Percentiles rank a stretch among this genome's conserved stretches.
Evolutionary conservation across 306 rosid genomes (phyloP).

Genomic region (Ziziphus jujuba): DNA sequence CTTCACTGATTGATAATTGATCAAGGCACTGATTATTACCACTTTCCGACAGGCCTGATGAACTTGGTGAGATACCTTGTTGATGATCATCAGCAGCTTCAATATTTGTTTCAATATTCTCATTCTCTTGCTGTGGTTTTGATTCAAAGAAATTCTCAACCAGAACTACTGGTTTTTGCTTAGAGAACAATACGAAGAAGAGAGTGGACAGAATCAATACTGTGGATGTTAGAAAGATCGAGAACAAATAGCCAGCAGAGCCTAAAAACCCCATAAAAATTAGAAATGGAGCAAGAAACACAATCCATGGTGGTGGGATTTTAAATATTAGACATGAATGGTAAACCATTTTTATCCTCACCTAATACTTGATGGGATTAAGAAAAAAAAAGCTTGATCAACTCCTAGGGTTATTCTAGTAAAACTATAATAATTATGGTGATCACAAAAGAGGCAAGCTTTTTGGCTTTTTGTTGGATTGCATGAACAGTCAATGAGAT

Average conservation of each 20-base stretch:
- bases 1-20: constrained; percentile 46
- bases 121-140: constrained; percentile 21
- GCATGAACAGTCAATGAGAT: constrained; percentile 23
- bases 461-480: constrained; percentile 19
- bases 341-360: constrained; percentile 43
- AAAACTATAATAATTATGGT: constrained; percentile 2
- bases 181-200: constrained; percentile 35
- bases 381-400: constrained; percentile 34
- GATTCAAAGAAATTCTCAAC: constrained; percentile 25
- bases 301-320: constrained; percentile 55
- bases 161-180: constrained; percentile 20
- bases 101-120: constrained; percentile 5
- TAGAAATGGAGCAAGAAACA: constrained; percentile 39
- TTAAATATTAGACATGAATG: constrained; percentile 46
- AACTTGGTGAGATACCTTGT: constrained; percentile 22
- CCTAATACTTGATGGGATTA: too few species aligned
- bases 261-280: constrained; percentile 44
- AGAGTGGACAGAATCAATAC: constrained; percentile 41
- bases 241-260: constrained; percentile 37
- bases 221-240: constrained; percentile 46
- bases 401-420: constrained; percentile 18
- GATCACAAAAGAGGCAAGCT: constrained; percentile 2
- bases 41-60: constrained; percentile 33
- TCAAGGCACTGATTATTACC: constrained; percentile 42
- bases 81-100: constrained; percentile 10